These are phyloP conservation scores for Echeveria elegans DNA, from an alignment of 164 flowering plant species.

Conservation along the genomic window DNA sequence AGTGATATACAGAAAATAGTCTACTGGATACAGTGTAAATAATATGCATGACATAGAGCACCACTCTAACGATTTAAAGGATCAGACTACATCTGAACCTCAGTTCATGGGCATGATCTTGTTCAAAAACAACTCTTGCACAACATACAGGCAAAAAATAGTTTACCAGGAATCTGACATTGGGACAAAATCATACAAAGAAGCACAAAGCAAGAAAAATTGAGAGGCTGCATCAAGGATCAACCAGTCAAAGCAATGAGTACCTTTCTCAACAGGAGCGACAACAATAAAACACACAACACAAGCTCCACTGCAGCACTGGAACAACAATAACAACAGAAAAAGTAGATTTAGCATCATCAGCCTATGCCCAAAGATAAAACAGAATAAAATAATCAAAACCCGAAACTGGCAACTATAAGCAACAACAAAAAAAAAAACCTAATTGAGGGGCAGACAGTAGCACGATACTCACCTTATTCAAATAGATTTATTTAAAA, in stretches of 20 bases:
- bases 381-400: background rate
- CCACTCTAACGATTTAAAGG: background rate
- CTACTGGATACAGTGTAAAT: background rate
- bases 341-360: background rate
- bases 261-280: background rate
- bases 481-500: background rate
- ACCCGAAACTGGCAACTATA: too few species aligned
- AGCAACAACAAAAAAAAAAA: background rate
- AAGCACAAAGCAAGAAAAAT: too few species aligned
- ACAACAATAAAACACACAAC: background rate
- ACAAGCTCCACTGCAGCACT: constrained; percentile 1
- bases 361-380: background rate
- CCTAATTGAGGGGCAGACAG: background rate
- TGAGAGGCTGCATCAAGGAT: background rate
- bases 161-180: background rate
- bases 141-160: background rate
- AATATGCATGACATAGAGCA: background rate
- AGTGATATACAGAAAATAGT: background rate
- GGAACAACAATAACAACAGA: background rate
- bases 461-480: background rate
- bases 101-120: background rate
- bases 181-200: too few species aligned
- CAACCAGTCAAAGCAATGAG: background rate
- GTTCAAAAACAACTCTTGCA: background rate
- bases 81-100: background rate